These are phyloP conservation scores for Blumeria graminis DNA, from an alignment of 2,329 filamentous ascomycete genomes.

Conservation along the genomic window DNA sequence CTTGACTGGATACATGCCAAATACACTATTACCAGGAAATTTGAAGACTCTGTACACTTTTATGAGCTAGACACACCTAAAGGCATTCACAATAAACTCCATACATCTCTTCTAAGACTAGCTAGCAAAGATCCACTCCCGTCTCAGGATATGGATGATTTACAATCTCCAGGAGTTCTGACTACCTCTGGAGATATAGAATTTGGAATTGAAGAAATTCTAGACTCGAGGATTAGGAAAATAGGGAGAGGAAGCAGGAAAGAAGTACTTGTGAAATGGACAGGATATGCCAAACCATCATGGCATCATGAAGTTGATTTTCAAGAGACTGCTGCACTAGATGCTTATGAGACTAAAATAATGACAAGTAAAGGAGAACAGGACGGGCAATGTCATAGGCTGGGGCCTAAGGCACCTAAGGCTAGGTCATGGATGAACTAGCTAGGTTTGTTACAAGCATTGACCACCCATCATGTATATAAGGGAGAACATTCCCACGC, in stretches of 20 bases:
- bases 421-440: no score
- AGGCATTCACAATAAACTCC: not conserved
- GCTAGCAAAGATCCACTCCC: not conserved
- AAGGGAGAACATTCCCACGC: no score
- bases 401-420: no score
- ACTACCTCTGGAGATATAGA: not conserved
- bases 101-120: not conserved
- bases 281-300: not conserved
- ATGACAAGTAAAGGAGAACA: no score
- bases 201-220: not conserved
- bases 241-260: not conserved
- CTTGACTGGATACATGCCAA: not conserved
- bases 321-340: no score
- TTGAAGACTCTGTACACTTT: not conserved
- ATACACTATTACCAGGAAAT: not conserved
- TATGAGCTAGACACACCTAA: slow-evolving; percentile 1
- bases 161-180: not conserved
- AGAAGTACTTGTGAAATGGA: not conserved
- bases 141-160: not conserved
- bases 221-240: not conserved
- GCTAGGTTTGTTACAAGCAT: no score
- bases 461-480: no score
- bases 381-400: no score
- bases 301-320: no score
- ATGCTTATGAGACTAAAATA: no score